A percentile compares a stretch with the other conserved stretches of the same genome.
Evolutionary conservation across 2,329 filamentous ascomycete genomes (phyloP).

Genomic region (Pyrenophora tritici-repentis): DNA sequence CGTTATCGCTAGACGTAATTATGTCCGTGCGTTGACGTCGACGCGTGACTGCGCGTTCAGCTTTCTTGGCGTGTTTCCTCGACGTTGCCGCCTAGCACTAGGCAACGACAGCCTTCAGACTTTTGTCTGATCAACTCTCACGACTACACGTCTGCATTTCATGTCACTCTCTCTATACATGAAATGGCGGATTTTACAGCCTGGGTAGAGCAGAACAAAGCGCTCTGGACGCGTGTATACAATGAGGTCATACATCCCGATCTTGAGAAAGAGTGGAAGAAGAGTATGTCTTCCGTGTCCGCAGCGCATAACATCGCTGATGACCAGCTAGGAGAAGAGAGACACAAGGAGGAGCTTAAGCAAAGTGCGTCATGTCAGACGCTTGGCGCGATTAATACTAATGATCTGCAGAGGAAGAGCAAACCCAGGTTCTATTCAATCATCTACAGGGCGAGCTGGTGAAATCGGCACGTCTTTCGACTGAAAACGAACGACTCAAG

Average conservation of each 20-base stretch:
- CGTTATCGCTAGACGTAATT: conserved; percentile 20
- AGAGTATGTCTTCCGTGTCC: conserved; percentile 25
- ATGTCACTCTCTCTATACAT: conserved; percentile 3
- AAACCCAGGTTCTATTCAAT: conserved; percentile 30
- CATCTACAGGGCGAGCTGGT: conserved; percentile 34
- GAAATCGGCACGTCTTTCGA: conserved; percentile 31
- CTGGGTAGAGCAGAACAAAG: conserved; percentile 39
- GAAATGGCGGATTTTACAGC: conserved; percentile 34
- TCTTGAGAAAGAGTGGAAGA: conserved; percentile 41
- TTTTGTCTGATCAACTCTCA: background rate
- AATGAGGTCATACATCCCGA: conserved; percentile 44
- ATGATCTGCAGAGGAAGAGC: conserved; percentile 33
- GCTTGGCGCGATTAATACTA: background rate
- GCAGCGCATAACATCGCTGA: conserved; percentile 7
- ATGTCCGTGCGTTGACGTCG: conserved; percentile 15
- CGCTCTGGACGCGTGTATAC: conserved; percentile 37
- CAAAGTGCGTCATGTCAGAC: conserved; percentile 25
- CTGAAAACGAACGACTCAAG: conserved; percentile 24
- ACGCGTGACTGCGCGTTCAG: conserved; percentile 32
- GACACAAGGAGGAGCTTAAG: conserved; percentile 30
- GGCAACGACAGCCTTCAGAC: conserved; percentile 4
- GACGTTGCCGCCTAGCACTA: conserved; percentile 12
- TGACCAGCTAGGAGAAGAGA: conserved; percentile 28
- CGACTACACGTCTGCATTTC: background rate
- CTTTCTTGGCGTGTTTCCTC: conserved; percentile 2